Conservation (phyloP, 2,329 filamentous ascomycete genomes). For the Cryoendolithus antarcticus region DNA sequence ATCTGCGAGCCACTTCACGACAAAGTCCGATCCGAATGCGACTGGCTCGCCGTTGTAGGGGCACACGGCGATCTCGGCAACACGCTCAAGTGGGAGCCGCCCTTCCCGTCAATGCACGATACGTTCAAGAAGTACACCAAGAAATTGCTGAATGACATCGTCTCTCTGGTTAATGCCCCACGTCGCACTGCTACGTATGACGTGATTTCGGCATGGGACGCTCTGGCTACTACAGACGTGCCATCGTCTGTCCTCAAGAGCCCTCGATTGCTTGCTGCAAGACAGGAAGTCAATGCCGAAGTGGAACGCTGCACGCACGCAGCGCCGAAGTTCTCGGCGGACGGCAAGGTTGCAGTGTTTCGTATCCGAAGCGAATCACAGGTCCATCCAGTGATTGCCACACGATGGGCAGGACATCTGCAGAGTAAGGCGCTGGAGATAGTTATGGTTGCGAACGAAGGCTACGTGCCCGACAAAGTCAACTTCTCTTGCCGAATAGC, state of each 20-base stretch:
- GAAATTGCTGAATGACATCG: constrained; percentile 49
- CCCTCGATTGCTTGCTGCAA: constrained; percentile 38
- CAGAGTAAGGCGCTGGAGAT: constrained; percentile 48
- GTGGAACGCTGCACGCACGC: constrained; percentile 49
- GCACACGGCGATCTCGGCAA: constrained; percentile 57
- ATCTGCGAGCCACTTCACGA: constrained; percentile 48
- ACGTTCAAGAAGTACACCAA: constrained; percentile 50
- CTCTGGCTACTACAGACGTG: constrained; percentile 38
- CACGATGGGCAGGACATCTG: constrained; percentile 51
- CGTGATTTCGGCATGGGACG: constrained; percentile 48
- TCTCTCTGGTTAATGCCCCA: constrained; percentile 53
- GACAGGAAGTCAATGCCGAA: constrained; percentile 48
- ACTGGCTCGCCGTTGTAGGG: constrained; percentile 52
- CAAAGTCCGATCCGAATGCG: constrained; percentile 37
- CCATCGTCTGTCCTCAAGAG: constrained; percentile 42
- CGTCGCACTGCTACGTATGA: constrained; percentile 49
- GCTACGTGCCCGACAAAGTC: constrained; percentile 50
- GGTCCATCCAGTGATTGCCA: constrained; percentile 55
- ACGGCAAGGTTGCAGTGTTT: constrained; percentile 51
- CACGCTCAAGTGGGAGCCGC: constrained; percentile 52
- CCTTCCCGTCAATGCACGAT: constrained; percentile 53
- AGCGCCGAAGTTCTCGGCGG: constrained; percentile 50
- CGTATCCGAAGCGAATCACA: constrained; percentile 49
- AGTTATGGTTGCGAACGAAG: constrained; percentile 54
- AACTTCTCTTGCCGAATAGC: constrained; percentile 57